Base-by-base conservation (phyloP, 2,329 filamentous ascomycete genomes). In the Byssochlamys sp. region DNA sequence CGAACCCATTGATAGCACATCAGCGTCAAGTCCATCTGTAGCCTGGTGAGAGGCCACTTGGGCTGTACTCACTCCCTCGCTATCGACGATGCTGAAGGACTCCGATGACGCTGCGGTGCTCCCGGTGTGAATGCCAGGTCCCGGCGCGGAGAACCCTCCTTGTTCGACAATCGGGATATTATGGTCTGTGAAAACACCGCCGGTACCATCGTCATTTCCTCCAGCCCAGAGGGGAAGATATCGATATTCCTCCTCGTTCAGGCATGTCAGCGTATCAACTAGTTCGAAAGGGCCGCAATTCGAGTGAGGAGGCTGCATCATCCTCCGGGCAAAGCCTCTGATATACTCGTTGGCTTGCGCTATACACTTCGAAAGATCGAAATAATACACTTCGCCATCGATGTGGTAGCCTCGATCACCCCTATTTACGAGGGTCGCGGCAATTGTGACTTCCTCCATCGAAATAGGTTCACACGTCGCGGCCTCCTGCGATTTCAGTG, bases 201-300 rank as follows among this genome's bases (percentile, higher is more conserved):
- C 80, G 0, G 73, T 75, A 0, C 73, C 80, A 57, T 82, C 80
- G 53, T 81, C 77, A 29, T 77, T 69, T 1, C 80, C 85, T 3
- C 81, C 84, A 0, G 84, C 84, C 84, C 84, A 88, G 3, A 87
- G 72, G 0, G 86, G 85, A 2, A 88, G 74, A 61, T 79, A 88
- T 57, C 81, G 81, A 61, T 82, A 78, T 70, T 89, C 85, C 1
- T 80, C 72, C 2, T 82, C 77, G 0, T 72, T 71, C 1, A 88
- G 75, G 4, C 75, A 78, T 0, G 85, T 75, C 0, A 86, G 68
- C 1, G 68, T 75, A 53, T 77, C 72, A 10, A 72, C 72, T 0
- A 69, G 29, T 2, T 63, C 58, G 25, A 66, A 62, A 2, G 54
- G 55, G 19, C 66, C 56, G 1, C 55, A 52, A 33, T 60, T 24